Conservation (phyloP, 495 filamentous ascomycete genomes). For the Elasticomyces elasticus region DNA sequence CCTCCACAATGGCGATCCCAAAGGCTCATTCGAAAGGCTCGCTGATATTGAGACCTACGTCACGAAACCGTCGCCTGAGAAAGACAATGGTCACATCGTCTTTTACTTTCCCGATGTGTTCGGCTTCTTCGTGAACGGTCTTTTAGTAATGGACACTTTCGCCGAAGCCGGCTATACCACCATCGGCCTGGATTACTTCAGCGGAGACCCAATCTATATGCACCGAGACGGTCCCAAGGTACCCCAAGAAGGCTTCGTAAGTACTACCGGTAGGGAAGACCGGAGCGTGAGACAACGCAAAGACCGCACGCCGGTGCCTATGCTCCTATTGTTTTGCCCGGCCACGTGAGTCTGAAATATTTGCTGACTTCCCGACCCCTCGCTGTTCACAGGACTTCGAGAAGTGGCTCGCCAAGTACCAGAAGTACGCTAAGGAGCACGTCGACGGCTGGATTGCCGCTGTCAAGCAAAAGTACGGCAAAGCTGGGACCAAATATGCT, state of each 20-base stretch:
- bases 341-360: too few relatives aligned
- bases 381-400: conserved; percentile 35
- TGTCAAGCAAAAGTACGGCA: conserved; percentile 28
- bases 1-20: conserved; percentile 31
- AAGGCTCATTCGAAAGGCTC: conserved; percentile 25
- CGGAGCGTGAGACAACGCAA: conserved; percentile 26
- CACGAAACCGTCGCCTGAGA: conserved; percentile 21
- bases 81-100: conserved; percentile 32
- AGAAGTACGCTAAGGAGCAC: conserved; percentile 24
- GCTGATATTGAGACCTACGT: conserved; percentile 32
- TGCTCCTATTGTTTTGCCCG: too few relatives aligned
- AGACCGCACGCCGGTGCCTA: too few relatives aligned
- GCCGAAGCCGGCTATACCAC: conserved; percentile 35
- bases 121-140: conserved; percentile 32
- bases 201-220: conserved; percentile 35
- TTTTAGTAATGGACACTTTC: conserved; percentile 36
- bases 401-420: conserved; percentile 36
- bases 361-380: conserved; percentile 31
- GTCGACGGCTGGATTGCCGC: conserved; percentile 31
- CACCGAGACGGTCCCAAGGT: too few relatives aligned
- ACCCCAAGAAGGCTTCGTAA: too few relatives aligned
- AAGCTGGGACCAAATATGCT: conserved; percentile 27
- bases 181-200: conserved; percentile 36
- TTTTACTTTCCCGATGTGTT: conserved; percentile 37
- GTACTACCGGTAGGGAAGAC: too few relatives aligned